Conservation (phyloP, 495 filamentous ascomycete genomes). For the Sphaerosporella brunnea region DNA sequence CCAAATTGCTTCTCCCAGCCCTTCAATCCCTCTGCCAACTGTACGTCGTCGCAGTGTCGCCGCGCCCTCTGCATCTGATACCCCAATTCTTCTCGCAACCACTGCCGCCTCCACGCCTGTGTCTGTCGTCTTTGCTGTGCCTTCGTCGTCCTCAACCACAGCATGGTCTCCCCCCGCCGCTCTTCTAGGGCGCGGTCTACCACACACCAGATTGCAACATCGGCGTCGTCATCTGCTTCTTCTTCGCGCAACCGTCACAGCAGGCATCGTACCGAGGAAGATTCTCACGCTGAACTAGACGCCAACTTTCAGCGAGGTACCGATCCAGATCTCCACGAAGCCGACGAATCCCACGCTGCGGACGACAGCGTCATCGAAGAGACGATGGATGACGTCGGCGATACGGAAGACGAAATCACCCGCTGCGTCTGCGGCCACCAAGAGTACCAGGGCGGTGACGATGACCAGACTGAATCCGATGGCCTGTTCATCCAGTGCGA, state of each 20-base stretch:
- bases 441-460: slow-evolving; percentile 76
- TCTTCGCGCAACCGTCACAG: slow-evolving; percentile 37
- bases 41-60: too few species aligned
- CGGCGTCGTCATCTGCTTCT: slow-evolving; percentile 59
- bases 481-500: slow-evolving; percentile 98
- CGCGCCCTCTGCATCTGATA: too few species aligned
- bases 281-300: slow-evolving; percentile 21
- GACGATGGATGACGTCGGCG: slow-evolving; percentile 42
- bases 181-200: slow-evolving; percentile 77
- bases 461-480: slow-evolving; percentile 67
- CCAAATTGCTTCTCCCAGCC: too few species aligned
- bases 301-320: slow-evolving; percentile 37
- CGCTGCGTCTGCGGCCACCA: slow-evolving; percentile 86
- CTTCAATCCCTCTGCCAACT: too few species aligned
- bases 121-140: too few species aligned
- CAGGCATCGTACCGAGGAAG: slow-evolving; percentile 14
- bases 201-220: slow-evolving; percentile 31
- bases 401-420: slow-evolving; percentile 68
- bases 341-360: slow-evolving; percentile 47
- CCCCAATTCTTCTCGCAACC: too few species aligned
- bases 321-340: slow-evolving; percentile 38
- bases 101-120: too few species aligned
- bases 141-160: too few species aligned
- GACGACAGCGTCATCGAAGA: slow-evolving; percentile 36
- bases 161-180: slow-evolving; percentile 53